Conservation (phyloP, 495 filamentous ascomycete genomes). For the Hypoxylon crocopeplum region DNA sequence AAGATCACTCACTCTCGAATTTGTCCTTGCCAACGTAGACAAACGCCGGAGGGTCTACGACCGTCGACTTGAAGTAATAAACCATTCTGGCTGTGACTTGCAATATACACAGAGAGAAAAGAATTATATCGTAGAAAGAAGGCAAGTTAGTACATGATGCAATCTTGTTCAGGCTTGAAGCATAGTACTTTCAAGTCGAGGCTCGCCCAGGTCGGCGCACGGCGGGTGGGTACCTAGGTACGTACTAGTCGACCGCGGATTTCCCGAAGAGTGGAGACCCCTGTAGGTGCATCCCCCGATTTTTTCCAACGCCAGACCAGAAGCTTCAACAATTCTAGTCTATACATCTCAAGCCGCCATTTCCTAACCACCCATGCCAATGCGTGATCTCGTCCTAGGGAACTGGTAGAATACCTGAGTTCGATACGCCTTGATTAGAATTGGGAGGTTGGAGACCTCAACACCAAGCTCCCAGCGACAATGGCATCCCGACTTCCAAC, state of each 20-base stretch:
- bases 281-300: too few species aligned
- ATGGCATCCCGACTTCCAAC: slow-evolving; percentile 63
- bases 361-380: neutral
- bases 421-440: neutral
- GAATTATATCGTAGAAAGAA: slow-evolving; percentile 2
- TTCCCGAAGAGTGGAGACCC: too few species aligned
- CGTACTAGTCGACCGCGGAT: too few species aligned
- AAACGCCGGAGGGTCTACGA: slow-evolving; percentile 72
- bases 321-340: slow-evolving; percentile 21
- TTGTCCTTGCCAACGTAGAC: slow-evolving; percentile 99
- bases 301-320: slow-evolving; percentile 35
- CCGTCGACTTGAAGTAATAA: slow-evolving; percentile 91
- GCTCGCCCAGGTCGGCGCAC: neutral
- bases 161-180: neutral
- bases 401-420: too few species aligned
- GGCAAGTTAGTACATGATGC: neutral
- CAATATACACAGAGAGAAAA: neutral
- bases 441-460: neutral
- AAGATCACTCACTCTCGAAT: slow-evolving; percentile 80
- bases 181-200: neutral
- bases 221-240: too few species aligned
- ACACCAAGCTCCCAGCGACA: slow-evolving; percentile 42
- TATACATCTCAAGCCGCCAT: neutral
- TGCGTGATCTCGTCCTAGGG: too few species aligned
- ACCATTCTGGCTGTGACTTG: slow-evolving; percentile 69